Base-by-base conservation (phyloP, 2,329 filamentous ascomycete species). In the Cladophialophora yegresii region DNA sequence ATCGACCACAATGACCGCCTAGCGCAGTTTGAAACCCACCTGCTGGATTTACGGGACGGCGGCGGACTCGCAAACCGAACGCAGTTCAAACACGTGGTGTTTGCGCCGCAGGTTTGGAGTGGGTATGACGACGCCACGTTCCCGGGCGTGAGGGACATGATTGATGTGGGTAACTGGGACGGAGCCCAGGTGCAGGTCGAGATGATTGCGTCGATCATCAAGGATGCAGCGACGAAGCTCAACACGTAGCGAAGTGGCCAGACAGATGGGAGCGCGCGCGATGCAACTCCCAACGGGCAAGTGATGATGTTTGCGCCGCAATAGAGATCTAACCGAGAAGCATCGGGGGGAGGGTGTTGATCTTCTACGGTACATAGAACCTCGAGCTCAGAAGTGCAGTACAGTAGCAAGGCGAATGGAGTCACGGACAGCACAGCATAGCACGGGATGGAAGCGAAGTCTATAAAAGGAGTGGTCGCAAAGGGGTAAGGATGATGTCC, bases 1-100 rank as follows among this genome's bases (percentile, higher is more conserved):
- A 78, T 89, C 65, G 84, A 84, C 47, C 92, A 93, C 75, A 98
- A 98, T 75, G 83, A 84, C 61, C 86, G 87, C 68, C 89, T 97
- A 84, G 85, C 87, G 2, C 81, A 82, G 58, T 96, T 99, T 73
- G 95, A 99, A 75, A 89, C 88, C 8, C 82, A 91, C 73, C 77
- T 99, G 58, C 79, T 98, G 30, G 95, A 99, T 78, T 74, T 92
- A 58, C 86, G 88, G 49, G 61, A 67, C 12, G 61, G 56, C 10
- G 66, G 63, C 5, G 70, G 69, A 1, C 56, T 70, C 22, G 59
- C 56, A 45, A 91, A 91, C 71, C 88, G 93, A 69, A 90, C 90
- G 4, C 95, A 98, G 78, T 99, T 92, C 83, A 96, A 96, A 77
- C 95, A 97, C 77, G 84, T 96, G 73, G 80, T 99, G 62, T 96